These are phyloP conservation scores for Botryosphaeria dothidea DNA, from an alignment of 2,329 filamentous ascomycete species.

Conservation along the genomic window DNA sequence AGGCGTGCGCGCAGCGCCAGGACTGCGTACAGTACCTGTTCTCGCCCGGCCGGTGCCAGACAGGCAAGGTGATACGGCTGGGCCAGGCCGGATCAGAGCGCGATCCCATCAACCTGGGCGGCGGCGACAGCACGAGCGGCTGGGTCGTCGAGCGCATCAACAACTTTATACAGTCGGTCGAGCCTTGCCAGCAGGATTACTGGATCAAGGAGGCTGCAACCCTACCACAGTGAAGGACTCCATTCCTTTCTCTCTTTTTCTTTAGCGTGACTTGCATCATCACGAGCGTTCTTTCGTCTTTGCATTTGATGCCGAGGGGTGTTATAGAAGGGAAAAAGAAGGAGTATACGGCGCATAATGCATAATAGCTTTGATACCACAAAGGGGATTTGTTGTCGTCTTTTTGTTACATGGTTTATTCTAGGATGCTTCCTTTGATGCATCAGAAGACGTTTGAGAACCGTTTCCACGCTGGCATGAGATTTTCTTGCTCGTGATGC, in stretches of 20 bases:
- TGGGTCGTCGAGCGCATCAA: slow-evolving; percentile 41
- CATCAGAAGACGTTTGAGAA: slow-evolving; percentile 13
- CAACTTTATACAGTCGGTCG: slow-evolving; percentile 32
- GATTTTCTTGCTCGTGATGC: background rate
- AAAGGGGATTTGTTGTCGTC: background rate
- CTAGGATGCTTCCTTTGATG: background rate
- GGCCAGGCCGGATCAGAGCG: slow-evolving; percentile 34
- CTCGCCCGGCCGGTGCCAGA: slow-evolving; percentile 34
- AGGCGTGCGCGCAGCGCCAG: slow-evolving; percentile 33
- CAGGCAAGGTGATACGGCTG: slow-evolving; percentile 32
- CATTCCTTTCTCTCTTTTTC: background rate
- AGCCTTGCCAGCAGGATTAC: slow-evolving; percentile 21
- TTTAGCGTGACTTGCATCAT: background rate
- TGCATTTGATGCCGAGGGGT: slow-evolving; percentile 3
- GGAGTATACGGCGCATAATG: slow-evolving; percentile 13
- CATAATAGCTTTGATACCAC: slow-evolving; percentile 15
- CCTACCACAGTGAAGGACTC: background rate
- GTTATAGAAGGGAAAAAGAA: slow-evolving; percentile 1
- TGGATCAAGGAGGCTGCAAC: background rate
- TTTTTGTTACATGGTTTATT: background rate
- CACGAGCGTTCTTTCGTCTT: background rate
- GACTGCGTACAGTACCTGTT: slow-evolving; percentile 40
- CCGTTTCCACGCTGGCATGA: background rate
- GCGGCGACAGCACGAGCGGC: slow-evolving; percentile 29
- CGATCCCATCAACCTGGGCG: slow-evolving; percentile 9